phyloP scores from a whole-genome alignment of 768 basidiomycete genomes.

The Goffeauzyma gilvescens region DNA sequence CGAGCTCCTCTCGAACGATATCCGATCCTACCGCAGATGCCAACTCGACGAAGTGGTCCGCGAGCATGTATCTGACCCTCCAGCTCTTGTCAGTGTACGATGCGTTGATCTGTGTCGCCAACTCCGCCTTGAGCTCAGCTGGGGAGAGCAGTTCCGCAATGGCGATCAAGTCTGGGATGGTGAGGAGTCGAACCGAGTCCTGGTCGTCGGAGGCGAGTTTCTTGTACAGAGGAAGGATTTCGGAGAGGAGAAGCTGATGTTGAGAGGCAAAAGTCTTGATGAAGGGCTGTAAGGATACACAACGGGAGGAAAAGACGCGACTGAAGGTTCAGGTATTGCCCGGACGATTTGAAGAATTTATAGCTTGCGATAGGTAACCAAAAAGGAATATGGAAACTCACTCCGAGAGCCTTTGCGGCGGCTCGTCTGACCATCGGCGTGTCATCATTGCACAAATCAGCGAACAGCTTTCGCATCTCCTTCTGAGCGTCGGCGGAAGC shows the following conservation, averaged over 20 bases:
- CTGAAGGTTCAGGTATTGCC: not conserved
- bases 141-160: constrained; percentile 69
- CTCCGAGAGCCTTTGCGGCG: constrained; percentile 88
- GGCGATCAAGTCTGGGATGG: constrained; percentile 85
- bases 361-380: not conserved
- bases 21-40: constrained; percentile 77
- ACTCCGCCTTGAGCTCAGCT: constrained; percentile 64
- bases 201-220: constrained; percentile 90
- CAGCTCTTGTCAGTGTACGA: constrained; percentile 91
- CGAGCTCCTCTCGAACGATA: constrained; percentile 80
- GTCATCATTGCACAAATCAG: constrained; percentile 68
- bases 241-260: constrained; percentile 53
- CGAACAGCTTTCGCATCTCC: constrained; percentile 69
- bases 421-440: constrained; percentile 97
- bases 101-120: constrained; percentile 68
- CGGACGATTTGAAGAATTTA: too few relatives aligned
- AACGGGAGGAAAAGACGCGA: too few relatives aligned
- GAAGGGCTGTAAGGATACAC: constrained; percentile 46
- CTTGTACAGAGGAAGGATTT: constrained; percentile 79
- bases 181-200: constrained; percentile 86
- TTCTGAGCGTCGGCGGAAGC: constrained; percentile 38
- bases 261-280: constrained; percentile 54
- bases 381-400: constrained; percentile 37
- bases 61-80: constrained; percentile 97
- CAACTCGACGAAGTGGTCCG: constrained; percentile 89